Evolutionary conservation across 257 asterid genomes (phyloP).

Genomic region (Salvia hispanica): DNA sequence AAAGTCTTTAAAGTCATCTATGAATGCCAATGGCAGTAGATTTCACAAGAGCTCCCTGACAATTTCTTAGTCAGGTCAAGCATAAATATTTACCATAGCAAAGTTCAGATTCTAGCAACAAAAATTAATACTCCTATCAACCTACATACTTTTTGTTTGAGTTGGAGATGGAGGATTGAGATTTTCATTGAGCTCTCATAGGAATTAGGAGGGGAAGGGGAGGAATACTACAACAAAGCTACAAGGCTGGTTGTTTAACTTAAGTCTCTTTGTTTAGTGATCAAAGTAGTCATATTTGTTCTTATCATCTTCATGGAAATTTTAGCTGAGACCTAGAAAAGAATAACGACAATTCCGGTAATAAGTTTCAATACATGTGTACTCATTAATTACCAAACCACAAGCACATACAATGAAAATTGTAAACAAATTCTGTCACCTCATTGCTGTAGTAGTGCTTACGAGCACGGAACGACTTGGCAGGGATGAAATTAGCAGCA

Average conservation of each 20-base stretch:
- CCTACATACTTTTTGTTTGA: neutral
- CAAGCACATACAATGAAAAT: slow-evolving; percentile 12
- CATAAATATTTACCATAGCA: neutral
- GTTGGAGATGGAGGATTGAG: too few species aligned
- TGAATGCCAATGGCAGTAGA: neutral
- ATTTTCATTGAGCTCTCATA: too few species aligned
- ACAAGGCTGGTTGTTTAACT: too few species aligned
- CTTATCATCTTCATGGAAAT: neutral
- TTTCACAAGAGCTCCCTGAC: slow-evolving; percentile 2
- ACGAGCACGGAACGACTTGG: slow-evolving; percentile 91
- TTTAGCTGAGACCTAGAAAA: neutral
- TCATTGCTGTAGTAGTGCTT: slow-evolving; percentile 78
- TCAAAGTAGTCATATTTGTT: neutral
- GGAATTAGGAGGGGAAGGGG: too few species aligned
- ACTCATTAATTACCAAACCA: slow-evolving; percentile 3
- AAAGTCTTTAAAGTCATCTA: slow-evolving; percentile 19
- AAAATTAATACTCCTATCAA: neutral
- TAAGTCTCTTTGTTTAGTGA: neutral
- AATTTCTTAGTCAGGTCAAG: neutral
- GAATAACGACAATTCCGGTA: slow-evolving; percentile 5
- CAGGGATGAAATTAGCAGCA: slow-evolving; percentile 86
- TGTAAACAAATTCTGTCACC: slow-evolving; percentile 42
- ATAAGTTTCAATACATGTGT: neutral
- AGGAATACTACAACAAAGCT: too few species aligned
- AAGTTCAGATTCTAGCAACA: neutral